Conservation (phyloP, 2,329 filamentous ascomycete species). For the Penicillium sp. region DNA sequence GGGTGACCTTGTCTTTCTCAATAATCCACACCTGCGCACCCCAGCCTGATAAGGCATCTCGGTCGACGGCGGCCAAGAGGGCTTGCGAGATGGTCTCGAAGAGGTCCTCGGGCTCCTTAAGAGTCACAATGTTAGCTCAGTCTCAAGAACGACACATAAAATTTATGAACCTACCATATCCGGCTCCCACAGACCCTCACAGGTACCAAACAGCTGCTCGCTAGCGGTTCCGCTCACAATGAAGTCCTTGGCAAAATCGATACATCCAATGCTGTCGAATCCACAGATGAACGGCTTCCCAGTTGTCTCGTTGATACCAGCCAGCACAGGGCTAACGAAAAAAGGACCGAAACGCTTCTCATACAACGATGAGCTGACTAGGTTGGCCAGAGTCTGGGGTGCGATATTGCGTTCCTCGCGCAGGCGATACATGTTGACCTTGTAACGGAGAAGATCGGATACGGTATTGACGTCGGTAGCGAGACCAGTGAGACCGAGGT, state of each 20-base stretch:
- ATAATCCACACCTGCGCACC: constrained; percentile 99
- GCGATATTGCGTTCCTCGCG: constrained; percentile 97
- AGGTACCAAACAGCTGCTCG: constrained; percentile 98
- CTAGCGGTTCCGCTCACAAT: constrained; percentile 95
- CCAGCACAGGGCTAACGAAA: constrained; percentile 93
- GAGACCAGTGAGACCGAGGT: constrained; percentile 92
- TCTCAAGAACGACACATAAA: neutral
- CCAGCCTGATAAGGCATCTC: constrained; percentile 96
- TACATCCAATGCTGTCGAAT: constrained; percentile 98
- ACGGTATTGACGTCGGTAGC: constrained; percentile 95
- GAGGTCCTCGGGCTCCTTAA: constrained; percentile 81
- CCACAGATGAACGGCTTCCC: constrained; percentile 97
- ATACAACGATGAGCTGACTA: constrained; percentile 87
- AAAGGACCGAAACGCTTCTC: constrained; percentile 95
- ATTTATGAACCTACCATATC: constrained; percentile 69
- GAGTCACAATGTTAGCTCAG: constrained; percentile 18
- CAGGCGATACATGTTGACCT: constrained; percentile 99
- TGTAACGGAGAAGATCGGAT: constrained; percentile 97
- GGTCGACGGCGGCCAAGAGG: constrained; percentile 90
- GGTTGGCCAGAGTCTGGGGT: constrained; percentile 92
- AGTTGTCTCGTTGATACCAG: constrained; percentile 90
- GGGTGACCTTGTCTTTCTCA: constrained; percentile 99
- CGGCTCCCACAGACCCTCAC: constrained; percentile 96
- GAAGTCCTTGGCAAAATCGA: constrained; percentile 99
- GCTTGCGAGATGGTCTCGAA: constrained; percentile 99